Evolutionary conservation across 2,329 filamentous ascomycete species (phyloP).

Genomic region (Aspergillus sp.): DNA sequence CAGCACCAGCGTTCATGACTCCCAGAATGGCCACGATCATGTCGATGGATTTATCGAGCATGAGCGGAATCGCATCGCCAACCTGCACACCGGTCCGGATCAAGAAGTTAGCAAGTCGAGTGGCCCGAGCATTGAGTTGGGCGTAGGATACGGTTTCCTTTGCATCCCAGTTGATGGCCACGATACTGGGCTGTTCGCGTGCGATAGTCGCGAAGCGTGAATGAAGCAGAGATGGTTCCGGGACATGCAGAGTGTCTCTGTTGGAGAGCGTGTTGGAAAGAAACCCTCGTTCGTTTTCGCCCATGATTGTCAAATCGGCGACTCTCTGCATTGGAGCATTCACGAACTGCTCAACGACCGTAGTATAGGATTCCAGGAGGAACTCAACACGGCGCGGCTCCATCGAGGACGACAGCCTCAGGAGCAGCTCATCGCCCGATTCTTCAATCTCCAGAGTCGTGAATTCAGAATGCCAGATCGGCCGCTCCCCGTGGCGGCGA

Average conservation of each 20-base stretch:
- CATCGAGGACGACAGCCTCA: slow-evolving; percentile 2
- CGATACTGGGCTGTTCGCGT: neutral
- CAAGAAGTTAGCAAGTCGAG: neutral
- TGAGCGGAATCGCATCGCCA: neutral
- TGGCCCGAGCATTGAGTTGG: neutral
- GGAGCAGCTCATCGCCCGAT: neutral
- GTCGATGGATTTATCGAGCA: neutral
- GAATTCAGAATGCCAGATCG: slow-evolving; percentile 1
- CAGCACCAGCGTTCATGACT: slow-evolving; percentile 1
- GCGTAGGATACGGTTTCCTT: neutral
- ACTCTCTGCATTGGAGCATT: neutral
- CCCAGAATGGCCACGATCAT: neutral
- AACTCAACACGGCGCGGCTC: slow-evolving; percentile 4
- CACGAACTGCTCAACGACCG: neutral
- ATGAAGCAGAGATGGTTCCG: neutral
- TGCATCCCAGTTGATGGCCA: slow-evolving; percentile 2
- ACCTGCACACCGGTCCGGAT: neutral
- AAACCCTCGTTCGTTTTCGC: neutral
- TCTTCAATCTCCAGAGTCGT: slow-evolving; percentile 1
- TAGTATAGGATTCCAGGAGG: neutral
- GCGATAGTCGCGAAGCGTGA: neutral
- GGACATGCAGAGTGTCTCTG: neutral
- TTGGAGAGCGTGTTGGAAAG: neutral
- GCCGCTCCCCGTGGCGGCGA: neutral
- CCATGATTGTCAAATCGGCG: neutral